These are phyloP conservation scores for Cladosporium sp. DNA, from an alignment of 2,329 filamentous ascomycete genomes.

Conservation along the genomic window DNA sequence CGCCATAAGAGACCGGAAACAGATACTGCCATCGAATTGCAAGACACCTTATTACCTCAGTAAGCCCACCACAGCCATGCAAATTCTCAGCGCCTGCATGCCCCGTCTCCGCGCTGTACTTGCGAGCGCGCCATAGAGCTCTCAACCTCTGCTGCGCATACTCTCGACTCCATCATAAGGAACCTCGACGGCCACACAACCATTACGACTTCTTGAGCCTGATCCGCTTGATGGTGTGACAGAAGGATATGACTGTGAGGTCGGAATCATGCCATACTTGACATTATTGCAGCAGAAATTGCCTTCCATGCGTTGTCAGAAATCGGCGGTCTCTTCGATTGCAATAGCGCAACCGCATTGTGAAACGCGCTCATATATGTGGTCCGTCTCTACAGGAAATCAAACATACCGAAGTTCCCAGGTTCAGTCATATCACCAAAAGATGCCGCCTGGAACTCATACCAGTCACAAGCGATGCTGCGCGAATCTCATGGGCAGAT, in stretches of 20 bases:
- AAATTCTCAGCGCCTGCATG: not conserved
- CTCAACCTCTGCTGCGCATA: not conserved
- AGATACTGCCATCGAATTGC: not conserved
- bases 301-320: not conserved
- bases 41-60: not conserved
- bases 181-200: not conserved
- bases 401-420: too few species aligned
- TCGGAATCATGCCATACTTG: not conserved
- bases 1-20: not conserved
- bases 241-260: not conserved
- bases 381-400: not conserved
- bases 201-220: not conserved
- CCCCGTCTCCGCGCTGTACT: not conserved
- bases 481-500: not conserved
- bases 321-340: not conserved
- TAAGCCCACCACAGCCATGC: not conserved
- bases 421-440: too few species aligned
- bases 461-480: not conserved
- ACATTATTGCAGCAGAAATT: not conserved
- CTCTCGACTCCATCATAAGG: too few species aligned
- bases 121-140: not conserved
- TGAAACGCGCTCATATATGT: not conserved
- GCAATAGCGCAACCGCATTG: not conserved
- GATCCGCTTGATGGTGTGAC: too few species aligned
- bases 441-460: not conserved